A percentile compares a stretch with the other conserved stretches of the same genome.
These are phyloP conservation scores for Schrenkiella parvula DNA, from an alignment of 345 rosid genomes.

Conservation along the genomic window DNA sequence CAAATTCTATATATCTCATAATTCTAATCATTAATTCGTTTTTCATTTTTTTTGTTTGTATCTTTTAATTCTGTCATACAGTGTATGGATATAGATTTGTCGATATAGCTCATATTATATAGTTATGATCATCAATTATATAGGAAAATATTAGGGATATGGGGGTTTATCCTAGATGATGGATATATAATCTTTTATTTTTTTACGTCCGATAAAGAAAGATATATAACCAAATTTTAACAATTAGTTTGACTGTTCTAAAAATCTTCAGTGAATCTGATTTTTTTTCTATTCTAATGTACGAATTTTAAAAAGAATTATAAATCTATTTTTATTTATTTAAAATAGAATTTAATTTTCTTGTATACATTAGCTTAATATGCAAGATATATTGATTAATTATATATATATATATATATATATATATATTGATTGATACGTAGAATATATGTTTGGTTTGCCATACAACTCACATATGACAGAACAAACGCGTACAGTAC, in stretches of 20 bases:
- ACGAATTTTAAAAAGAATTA: background rate
- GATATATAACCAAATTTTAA: too few species aligned
- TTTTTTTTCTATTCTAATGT: background rate
- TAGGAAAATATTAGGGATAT: background rate
- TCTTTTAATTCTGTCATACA: background rate
- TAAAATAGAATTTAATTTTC: background rate
- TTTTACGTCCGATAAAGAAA: background rate
- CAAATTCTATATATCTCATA: constrained; percentile 14
- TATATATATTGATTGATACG: too few species aligned
- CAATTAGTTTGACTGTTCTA: background rate
- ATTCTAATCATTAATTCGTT: background rate
- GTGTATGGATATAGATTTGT: background rate
- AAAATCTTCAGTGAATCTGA: background rate
- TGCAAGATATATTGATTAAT: background rate
- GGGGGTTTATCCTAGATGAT: background rate
- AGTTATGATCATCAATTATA: background rate
- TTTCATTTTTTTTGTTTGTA: background rate
- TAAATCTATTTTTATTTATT: background rate
- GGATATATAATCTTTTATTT: background rate
- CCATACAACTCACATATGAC: constrained; percentile 8
- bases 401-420: too few species aligned
- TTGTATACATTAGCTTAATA: background rate
- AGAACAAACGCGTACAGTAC: constrained; percentile 22
- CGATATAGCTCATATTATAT: background rate
- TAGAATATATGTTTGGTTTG: constrained; percentile 9